Evolutionary conservation across 2,329 filamentous ascomycete species (phyloP).

Genomic region (Acephala macrosclerotiorum): DNA sequence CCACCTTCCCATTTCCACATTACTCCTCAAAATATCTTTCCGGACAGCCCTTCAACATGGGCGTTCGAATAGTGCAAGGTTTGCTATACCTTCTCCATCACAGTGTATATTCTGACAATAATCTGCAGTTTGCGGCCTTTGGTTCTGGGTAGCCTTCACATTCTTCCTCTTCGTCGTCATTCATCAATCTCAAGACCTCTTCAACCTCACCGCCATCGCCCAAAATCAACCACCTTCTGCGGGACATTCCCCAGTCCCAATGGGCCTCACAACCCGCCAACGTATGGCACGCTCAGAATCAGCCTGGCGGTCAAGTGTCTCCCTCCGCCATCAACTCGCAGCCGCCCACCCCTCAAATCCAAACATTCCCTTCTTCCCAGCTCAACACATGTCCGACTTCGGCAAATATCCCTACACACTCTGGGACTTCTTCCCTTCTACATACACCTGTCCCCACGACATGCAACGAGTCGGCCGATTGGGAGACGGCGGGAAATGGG

Average conservation of each 20-base stretch:
- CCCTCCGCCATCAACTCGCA: slow-evolving; percentile 37
- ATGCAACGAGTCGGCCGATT: slow-evolving; percentile 49
- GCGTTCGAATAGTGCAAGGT: slow-evolving; percentile 36
- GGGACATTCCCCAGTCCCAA: slow-evolving; percentile 5
- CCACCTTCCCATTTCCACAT: background rate
- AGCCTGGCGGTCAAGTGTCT: slow-evolving; percentile 35
- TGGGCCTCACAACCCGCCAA: slow-evolving; percentile 30
- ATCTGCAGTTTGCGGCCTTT: slow-evolving; percentile 36
- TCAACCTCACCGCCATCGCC: background rate
- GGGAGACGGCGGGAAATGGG: slow-evolving; percentile 53
- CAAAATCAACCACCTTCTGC: slow-evolving; percentile 3
- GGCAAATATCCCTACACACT: slow-evolving; percentile 45
- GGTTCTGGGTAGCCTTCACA: slow-evolving; percentile 39
- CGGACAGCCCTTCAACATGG: slow-evolving; percentile 34
- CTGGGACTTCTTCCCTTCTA: slow-evolving; percentile 51
- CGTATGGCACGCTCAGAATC: slow-evolving; percentile 38
- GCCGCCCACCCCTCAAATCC: slow-evolving; percentile 32
- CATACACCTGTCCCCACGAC: slow-evolving; percentile 51
- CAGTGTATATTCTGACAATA: background rate
- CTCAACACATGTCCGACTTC: slow-evolving; percentile 32
- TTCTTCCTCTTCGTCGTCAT: slow-evolving; percentile 38
- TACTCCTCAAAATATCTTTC: background rate
- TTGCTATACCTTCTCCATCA: background rate
- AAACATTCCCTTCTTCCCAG: slow-evolving; percentile 37
- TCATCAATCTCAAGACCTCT: slow-evolving; percentile 28